phyloP scores from a whole-genome alignment of 2,329 filamentous ascomycete species.

The Apiospora koreana region DNA sequence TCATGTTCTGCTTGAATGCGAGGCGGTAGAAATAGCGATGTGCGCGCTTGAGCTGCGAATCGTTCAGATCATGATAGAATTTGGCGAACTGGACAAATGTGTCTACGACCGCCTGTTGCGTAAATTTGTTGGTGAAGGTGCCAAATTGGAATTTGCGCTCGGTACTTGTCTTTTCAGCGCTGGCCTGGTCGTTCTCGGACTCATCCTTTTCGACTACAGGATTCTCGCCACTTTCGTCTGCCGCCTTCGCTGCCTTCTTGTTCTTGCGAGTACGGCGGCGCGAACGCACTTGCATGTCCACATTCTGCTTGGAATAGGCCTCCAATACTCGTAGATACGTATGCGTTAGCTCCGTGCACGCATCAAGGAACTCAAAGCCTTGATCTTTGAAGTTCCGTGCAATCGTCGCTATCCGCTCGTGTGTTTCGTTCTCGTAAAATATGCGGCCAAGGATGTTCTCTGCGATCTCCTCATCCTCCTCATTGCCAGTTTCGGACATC shows the following conservation, averaged over 20 bases:
- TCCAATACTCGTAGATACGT: slow-evolving; percentile 92
- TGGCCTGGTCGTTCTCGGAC: slow-evolving; percentile 69
- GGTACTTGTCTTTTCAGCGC: slow-evolving; percentile 69
- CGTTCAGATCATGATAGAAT: slow-evolving; percentile 78
- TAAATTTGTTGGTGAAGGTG: slow-evolving; percentile 78
- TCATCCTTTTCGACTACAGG: slow-evolving; percentile 65
- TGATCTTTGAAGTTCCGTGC: slow-evolving; percentile 89
- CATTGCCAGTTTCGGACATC: slow-evolving; percentile 80
- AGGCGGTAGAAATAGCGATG: slow-evolving; percentile 94
- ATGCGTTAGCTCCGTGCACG: slow-evolving; percentile 85
- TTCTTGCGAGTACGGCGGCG: slow-evolving; percentile 72
- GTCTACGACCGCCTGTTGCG: slow-evolving; percentile 81
- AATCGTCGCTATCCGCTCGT: slow-evolving; percentile 82
- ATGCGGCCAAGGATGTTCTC: slow-evolving; percentile 95
- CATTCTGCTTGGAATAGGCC: slow-evolving; percentile 90
- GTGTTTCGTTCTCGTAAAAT: slow-evolving; percentile 97
- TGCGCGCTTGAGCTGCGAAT: slow-evolving; percentile 81
- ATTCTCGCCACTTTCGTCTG: slow-evolving; percentile 44
- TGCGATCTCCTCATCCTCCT: slow-evolving; percentile 96
- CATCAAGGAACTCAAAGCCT: slow-evolving; percentile 89
- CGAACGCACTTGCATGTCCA: slow-evolving; percentile 89
- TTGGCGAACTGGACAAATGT: slow-evolving; percentile 81
- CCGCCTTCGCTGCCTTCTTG: slow-evolving; percentile 62
- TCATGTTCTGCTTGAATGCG: slow-evolving; percentile 92
- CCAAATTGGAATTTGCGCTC: slow-evolving; percentile 95